Conservation (phyloP, 2,329 filamentous ascomycete genomes). For the Dactylellina cionopaga region DNA sequence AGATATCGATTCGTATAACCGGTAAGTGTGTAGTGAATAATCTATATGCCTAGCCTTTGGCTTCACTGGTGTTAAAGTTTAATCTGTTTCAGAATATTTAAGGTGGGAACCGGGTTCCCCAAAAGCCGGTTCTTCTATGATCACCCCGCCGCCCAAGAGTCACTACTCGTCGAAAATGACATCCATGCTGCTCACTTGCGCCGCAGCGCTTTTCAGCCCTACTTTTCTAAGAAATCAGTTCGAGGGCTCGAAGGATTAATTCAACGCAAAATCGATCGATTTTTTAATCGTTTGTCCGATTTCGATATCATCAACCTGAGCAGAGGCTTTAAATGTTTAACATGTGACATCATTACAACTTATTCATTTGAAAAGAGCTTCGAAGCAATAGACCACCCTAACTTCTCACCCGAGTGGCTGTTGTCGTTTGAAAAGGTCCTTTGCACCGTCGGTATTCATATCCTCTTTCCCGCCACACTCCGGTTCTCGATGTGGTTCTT, state of each 20-base stretch:
- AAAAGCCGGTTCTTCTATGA: conserved; percentile 11
- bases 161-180: conserved; percentile 7
- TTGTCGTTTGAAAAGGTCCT: conserved; percentile 6
- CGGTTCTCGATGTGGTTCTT: not conserved
- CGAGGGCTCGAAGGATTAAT: conserved; percentile 27
- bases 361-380: conserved; percentile 41
- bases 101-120: conserved; percentile 14
- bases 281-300: conserved; percentile 13
- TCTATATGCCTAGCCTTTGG: not conserved
- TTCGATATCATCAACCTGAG: conserved; percentile 20
- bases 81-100: conserved; percentile 16
- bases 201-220: conserved; percentile 20
- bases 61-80: not conserved
- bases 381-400: conserved; percentile 12
- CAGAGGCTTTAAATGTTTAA: conserved; percentile 17
- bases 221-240: conserved; percentile 42
- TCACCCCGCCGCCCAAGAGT: not conserved
- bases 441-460: not conserved
- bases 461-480: not conserved
- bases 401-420: conserved; percentile 15
- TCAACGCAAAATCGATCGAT: conserved; percentile 8
- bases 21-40: not conserved
- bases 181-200: conserved; percentile 20
- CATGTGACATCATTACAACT: conserved; percentile 19
- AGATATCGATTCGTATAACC: conserved; percentile 56